Evolutionary conservation across 2,329 filamentous ascomycete genomes (phyloP).

Genomic region (Exophiala sideris): DNA sequence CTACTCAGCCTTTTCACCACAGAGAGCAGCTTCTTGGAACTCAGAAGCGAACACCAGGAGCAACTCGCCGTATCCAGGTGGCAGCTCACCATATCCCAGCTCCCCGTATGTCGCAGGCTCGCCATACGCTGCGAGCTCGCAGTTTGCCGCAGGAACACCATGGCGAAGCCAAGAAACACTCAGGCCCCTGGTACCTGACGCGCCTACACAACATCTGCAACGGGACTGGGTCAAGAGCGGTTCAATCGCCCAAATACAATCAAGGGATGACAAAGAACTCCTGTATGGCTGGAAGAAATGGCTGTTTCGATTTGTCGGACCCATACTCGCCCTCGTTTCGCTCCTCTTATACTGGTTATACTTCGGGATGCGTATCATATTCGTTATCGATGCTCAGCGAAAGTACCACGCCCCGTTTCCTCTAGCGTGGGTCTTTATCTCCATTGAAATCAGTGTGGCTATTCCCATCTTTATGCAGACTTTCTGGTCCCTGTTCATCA

Average conservation of each 20-base stretch:
- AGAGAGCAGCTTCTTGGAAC: slow-evolving; percentile 16
- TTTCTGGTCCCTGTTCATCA: slow-evolving; percentile 55
- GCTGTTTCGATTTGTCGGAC: slow-evolving; percentile 34
- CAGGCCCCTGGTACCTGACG: slow-evolving; percentile 33
- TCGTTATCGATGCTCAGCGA: slow-evolving; percentile 52
- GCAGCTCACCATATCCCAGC: slow-evolving; percentile 25
- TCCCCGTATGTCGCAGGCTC: slow-evolving; percentile 27
- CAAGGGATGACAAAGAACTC: slow-evolving; percentile 38
- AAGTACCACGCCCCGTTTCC: slow-evolving; percentile 41
- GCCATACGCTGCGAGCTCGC: neutral
- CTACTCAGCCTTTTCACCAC: slow-evolving; percentile 20
- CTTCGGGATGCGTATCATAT: slow-evolving; percentile 51
- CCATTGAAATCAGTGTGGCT: slow-evolving; percentile 48
- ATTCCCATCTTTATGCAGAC: slow-evolving; percentile 57
- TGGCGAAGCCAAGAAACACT: slow-evolving; percentile 36
- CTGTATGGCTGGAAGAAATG: slow-evolving; percentile 38
- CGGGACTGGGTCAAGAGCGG: slow-evolving; percentile 39
- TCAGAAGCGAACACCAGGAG: slow-evolving; percentile 23
- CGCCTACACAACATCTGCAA: slow-evolving; percentile 30
- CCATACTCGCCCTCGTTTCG: slow-evolving; percentile 36
- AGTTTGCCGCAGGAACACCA: slow-evolving; percentile 24
- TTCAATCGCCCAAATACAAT: slow-evolving; percentile 35
- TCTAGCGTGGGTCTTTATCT: slow-evolving; percentile 58
- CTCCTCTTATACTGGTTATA: slow-evolving; percentile 44
- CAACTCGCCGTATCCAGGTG: slow-evolving; percentile 30